Conservation (phyloP, 371 early-diverging fungal species). For the Mucor lusitanicus region DNA sequence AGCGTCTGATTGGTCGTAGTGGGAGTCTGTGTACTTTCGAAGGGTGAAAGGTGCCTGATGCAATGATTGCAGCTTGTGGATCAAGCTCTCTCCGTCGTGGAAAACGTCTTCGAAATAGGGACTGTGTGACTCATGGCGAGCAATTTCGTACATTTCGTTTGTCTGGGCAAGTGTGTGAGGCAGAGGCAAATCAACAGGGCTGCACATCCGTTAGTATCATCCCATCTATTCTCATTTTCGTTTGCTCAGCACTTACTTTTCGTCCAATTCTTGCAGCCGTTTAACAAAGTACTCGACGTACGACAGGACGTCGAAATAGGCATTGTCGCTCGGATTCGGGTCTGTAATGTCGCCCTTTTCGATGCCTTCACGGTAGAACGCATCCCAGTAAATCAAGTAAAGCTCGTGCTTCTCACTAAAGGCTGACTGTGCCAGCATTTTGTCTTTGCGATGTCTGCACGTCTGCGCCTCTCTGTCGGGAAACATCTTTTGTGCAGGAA, state of each 20-base stretch:
- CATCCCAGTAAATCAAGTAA: slow-evolving; percentile 37
- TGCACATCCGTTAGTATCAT: not conserved
- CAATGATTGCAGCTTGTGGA: slow-evolving; percentile 23
- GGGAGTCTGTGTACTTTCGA: not conserved
- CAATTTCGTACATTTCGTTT: not conserved
- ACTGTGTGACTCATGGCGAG: not conserved
- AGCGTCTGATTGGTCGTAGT: not conserved
- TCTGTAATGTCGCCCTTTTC: slow-evolving; percentile 33
- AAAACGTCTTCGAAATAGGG: slow-evolving; percentile 29
- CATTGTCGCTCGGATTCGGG: slow-evolving; percentile 18
- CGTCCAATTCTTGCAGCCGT: not conserved
- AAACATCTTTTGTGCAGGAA: slow-evolving; percentile 20
- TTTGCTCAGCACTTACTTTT: not conserved
- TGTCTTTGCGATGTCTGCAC: slow-evolving; percentile 42
- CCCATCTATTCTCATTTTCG: too few relatives aligned
- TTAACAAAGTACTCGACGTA: slow-evolving; percentile 44
- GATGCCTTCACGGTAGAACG: slow-evolving; percentile 38
- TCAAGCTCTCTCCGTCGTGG: slow-evolving; percentile 16
- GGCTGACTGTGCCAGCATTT: slow-evolving; percentile 24
- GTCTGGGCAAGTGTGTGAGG: not conserved
- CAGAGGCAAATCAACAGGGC: not conserved
- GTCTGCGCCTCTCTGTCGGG: slow-evolving; percentile 21
- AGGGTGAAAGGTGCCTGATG: slow-evolving; percentile 11
- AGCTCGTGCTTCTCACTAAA: slow-evolving; percentile 26
- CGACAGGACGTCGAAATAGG: slow-evolving; percentile 32